Evolutionary conservation across 768 basidiomycete species (phyloP), one percentile per base, ranked within the genome.

Genomic region (Lactarius pseudohatsudake): DNA sequence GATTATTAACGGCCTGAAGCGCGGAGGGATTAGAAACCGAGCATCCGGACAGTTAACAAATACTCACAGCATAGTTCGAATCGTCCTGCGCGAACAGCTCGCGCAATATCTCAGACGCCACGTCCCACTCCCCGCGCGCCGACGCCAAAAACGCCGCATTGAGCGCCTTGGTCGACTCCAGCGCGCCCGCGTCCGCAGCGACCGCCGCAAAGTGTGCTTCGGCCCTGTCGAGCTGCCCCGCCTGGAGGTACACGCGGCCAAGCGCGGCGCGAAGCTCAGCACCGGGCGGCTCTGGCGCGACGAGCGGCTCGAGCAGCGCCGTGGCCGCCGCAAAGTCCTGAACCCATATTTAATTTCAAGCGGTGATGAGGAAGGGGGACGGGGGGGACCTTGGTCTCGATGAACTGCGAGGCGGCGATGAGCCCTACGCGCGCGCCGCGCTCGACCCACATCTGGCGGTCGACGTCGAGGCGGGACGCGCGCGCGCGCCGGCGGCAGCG

Each of bases 381-480:
- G 26, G 26, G 26, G 26, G 26, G n/a, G 10, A 89, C 91, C 81
- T 91, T 91, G 87, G 92, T 91, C 76, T 94, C 92, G 61, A 91
- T 79, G 72, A 94, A 76, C 76, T 94, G 91, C 41, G 89, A 89
- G 1, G 91, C 91, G 57, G 92, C 82, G 67, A 93, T 92, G 62
- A 94, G 74, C 62, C 82, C 85, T n/a, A 94, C 78, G 58, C 92
- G 79, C 18, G 88, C 84, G 4, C 87, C 86, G 64, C 92, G 85
- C 75, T 94, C 92, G 66, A 86, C 86, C 92, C 92, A 94, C 91
- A 93, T 92, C 59, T 66, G 32, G 59, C 57, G 59, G 64, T 72
- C 54, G 5, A 59, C 67, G 57, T 43, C 69, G 66, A 60, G 71
- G 69, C 63, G 77, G 75, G 41, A 82, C 77, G 26, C 84, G 81